Percentiles rank a stretch among this genome's conserved stretches.
These are phyloP conservation scores for Rubroboletus pulcherrimus DNA, from an alignment of 768 basidiomycete species.

Conservation along the genomic window DNA sequence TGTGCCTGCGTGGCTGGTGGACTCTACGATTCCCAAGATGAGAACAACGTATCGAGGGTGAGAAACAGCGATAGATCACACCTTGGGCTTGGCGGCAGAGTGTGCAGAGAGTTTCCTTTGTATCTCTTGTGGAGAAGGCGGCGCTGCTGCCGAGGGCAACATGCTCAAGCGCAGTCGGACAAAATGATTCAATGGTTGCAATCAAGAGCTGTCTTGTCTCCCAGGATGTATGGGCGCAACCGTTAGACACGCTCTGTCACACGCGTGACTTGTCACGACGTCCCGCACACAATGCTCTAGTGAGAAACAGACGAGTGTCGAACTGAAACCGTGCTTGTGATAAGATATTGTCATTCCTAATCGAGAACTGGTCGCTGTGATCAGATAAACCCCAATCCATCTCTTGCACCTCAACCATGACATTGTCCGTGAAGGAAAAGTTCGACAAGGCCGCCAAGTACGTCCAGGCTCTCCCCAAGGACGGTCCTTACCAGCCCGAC, in stretches of 20 bases:
- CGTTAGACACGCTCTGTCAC: constrained; percentile 22
- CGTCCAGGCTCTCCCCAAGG: constrained; percentile 62
- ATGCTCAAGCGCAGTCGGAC: constrained; percentile 17
- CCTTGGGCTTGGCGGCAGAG: constrained; percentile 52
- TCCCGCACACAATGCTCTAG: background rate
- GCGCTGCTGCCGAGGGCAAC: constrained; percentile 37
- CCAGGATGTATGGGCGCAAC: constrained; percentile 4
- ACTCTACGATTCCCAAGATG: constrained; percentile 26
- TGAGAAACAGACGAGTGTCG: background rate
- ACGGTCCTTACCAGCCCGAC: constrained; percentile 68
- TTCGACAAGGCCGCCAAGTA: constrained; percentile 75
- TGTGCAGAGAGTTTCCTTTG: constrained; percentile 81
- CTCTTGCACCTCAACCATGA: constrained; percentile 44
- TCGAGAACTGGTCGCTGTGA: constrained; percentile 4
- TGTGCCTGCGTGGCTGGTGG: constrained; percentile 28
- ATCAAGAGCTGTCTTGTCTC: constrained; percentile 10
- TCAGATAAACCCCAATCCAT: constrained; percentile 18
- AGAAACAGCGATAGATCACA: constrained; percentile 15
- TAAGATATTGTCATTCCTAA: constrained; percentile 12
- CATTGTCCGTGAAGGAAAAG: constrained; percentile 43
- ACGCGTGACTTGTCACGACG: constrained; percentile 20
- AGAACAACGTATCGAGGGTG: constrained; percentile 6
- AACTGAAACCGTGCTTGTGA: constrained; percentile 6
- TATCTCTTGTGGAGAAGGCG: constrained; percentile 84
- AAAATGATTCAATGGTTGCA: constrained; percentile 6